Conservation (phyloP, 2,329 filamentous ascomycete genomes). For the Rasamsonia emersonii region DNA sequence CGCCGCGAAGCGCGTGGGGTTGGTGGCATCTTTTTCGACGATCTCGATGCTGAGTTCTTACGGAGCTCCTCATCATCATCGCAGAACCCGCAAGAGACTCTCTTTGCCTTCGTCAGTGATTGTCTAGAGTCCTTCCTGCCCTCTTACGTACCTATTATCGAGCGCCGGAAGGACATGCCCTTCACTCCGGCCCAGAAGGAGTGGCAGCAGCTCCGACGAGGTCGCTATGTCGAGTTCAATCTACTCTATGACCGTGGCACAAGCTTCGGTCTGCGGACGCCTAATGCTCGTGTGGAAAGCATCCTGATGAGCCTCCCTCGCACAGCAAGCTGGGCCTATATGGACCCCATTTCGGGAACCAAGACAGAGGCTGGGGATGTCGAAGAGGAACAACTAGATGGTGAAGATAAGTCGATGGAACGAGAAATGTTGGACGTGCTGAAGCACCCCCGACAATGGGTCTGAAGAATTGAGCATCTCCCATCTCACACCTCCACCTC, state of each 20-base stretch:
- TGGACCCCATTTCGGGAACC: slow-evolving; percentile 55
- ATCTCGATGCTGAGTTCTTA: slow-evolving; percentile 60
- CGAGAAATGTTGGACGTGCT: slow-evolving; percentile 68
- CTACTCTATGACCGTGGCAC: slow-evolving; percentile 94
- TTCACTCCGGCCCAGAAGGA: slow-evolving; percentile 79
- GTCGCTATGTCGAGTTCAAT: slow-evolving; percentile 98
- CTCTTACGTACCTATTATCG: slow-evolving; percentile 80
- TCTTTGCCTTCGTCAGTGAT: slow-evolving; percentile 83
- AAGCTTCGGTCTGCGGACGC: slow-evolving; percentile 86
- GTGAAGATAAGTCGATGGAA: slow-evolving; percentile 45
- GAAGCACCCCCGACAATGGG: slow-evolving; percentile 55
- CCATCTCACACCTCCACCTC: neutral
- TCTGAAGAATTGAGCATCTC: slow-evolving; percentile 23
- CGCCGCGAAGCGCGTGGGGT: slow-evolving; percentile 77
- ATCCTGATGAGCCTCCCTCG: slow-evolving; percentile 95
- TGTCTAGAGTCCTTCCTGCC: slow-evolving; percentile 82
- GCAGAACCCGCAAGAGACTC: slow-evolving; percentile 77
- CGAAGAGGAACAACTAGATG: slow-evolving; percentile 36
- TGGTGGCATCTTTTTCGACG: slow-evolving; percentile 98
- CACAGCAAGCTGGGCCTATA: slow-evolving; percentile 91
- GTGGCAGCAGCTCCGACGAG: slow-evolving; percentile 91
- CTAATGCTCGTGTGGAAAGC: slow-evolving; percentile 84
- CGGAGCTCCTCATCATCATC: slow-evolving; percentile 35
- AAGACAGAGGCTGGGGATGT: slow-evolving; percentile 22
- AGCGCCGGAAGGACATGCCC: slow-evolving; percentile 83